Conservation (phyloP, 108 stramenopile species). For the Cyclotella sp. region DNA sequence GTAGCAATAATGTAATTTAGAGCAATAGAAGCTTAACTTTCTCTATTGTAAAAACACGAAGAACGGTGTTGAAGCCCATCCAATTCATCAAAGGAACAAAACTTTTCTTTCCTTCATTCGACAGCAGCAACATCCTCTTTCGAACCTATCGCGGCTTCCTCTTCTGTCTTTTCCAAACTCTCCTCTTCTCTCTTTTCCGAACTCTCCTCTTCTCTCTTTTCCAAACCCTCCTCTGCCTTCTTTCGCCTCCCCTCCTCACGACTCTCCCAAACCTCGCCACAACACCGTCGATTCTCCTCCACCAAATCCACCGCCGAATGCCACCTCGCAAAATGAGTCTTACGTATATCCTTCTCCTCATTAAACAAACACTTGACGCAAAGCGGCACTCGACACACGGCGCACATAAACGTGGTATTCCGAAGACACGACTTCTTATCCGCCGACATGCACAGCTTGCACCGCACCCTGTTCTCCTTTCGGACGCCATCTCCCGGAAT, state of each 20-base stretch:
- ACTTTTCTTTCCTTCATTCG: too few relatives aligned
- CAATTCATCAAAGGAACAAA: too few relatives aligned
- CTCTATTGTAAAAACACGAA: too few relatives aligned
- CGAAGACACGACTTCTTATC: constrained; percentile 17
- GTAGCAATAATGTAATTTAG: too few relatives aligned
- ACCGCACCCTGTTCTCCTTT: constrained; percentile 1
- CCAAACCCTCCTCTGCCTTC: constrained; percentile 17
- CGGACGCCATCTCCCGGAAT: background rate
- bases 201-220: constrained; percentile 1
- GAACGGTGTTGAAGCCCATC: too few relatives aligned
- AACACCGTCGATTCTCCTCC: constrained; percentile 8
- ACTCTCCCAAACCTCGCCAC: constrained; percentile 9
- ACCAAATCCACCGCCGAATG: constrained; percentile 22
- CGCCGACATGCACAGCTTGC: constrained; percentile 23
- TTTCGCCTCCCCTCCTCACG: too few relatives aligned
- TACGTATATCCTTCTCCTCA: constrained; percentile 1
- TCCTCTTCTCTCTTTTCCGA: constrained; percentile 7
- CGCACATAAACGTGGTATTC: constrained; percentile 42
- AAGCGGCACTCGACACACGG: constrained; percentile 27
- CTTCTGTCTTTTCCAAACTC: background rate
- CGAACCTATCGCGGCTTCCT: too few relatives aligned
- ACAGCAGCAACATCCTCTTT: too few relatives aligned
- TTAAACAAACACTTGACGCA: constrained; percentile 27
- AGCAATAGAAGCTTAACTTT: too few relatives aligned
- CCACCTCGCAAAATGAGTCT: constrained; percentile 24